These are phyloP conservation scores for Sporobolus alterniflorus DNA, from an alignment of 202 grass and related monocot genomes.

Conservation along the genomic window DNA sequence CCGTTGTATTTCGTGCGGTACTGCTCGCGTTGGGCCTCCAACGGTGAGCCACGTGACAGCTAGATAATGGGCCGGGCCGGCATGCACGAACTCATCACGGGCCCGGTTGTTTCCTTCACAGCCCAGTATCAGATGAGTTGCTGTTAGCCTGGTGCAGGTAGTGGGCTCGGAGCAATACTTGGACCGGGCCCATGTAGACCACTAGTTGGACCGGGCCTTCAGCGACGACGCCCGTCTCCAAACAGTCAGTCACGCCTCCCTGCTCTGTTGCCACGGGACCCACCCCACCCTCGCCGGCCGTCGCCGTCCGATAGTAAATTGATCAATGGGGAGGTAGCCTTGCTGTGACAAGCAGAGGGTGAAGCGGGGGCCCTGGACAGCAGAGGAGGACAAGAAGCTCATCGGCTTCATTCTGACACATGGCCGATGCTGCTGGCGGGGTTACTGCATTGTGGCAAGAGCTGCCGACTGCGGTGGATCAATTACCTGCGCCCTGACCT, in stretches of 20 bases:
- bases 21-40: too few relatives aligned
- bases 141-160: neutral
- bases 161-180: neutral
- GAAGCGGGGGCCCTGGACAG: constrained; percentile 89
- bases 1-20: too few relatives aligned
- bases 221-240: neutral
- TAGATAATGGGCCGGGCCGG: too few relatives aligned
- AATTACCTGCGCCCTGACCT: constrained; percentile 91
- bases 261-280: neutral
- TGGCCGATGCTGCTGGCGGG: constrained; percentile 87
- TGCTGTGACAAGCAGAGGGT: constrained; percentile 89
- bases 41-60: too few relatives aligned
- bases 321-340: constrained; percentile 78
- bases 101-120: too few relatives aligned
- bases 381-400: constrained; percentile 91
- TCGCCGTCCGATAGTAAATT: constrained; percentile 17
- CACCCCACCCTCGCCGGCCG: neutral
- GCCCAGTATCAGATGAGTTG: too few relatives aligned
- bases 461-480: constrained; percentile 84
- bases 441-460: constrained; percentile 78
- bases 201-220: neutral
- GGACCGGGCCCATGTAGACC: neutral
- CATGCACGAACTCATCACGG: too few relatives aligned
- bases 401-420: constrained; percentile 82
- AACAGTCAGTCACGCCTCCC: too few relatives aligned